Percentiles rank a stretch among this genome's conserved stretches.
These are phyloP conservation scores for Syzygium jambos DNA, from an alignment of 345 rosid genomes.

Conservation along the genomic window DNA sequence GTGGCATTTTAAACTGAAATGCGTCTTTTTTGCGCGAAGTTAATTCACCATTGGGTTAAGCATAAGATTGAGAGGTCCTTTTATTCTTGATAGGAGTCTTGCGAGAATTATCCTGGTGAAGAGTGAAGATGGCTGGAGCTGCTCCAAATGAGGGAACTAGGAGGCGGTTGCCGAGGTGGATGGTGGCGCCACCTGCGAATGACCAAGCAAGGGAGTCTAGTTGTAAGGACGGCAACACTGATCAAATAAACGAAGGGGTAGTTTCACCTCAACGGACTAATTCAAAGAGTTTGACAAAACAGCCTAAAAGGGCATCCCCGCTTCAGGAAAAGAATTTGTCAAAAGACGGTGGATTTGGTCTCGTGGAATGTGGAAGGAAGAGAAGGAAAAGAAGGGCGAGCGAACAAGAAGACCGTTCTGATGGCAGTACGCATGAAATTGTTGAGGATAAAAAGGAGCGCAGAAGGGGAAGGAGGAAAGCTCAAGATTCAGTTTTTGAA, in stretches of 20 bases:
- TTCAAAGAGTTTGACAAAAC: neutral
- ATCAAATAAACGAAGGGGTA: neutral
- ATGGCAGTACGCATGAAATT: neutral
- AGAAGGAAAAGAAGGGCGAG: neutral
- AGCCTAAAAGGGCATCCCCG: neutral
- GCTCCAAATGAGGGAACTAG: constrained; percentile 2
- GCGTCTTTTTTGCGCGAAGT: neutral
- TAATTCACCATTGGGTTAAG: neutral
- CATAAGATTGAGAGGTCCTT: neutral
- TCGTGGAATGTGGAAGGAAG: neutral
- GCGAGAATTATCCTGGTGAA: neutral
- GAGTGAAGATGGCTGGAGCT: neutral
- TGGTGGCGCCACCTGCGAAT: neutral
- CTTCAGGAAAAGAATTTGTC: neutral
- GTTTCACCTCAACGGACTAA: neutral
- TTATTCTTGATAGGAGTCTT: neutral
- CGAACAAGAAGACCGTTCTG: neutral
- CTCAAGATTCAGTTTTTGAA: neutral
- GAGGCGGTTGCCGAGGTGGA: constrained; percentile 34
- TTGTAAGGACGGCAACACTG: neutral
- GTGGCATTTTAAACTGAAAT: neutral
- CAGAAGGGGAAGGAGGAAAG: neutral
- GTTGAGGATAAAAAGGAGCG: neutral
- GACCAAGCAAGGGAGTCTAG: neutral
- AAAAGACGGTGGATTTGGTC: neutral